Conservation (phyloP, 306 rosid species). For the Quercus wislizeni region DNA sequence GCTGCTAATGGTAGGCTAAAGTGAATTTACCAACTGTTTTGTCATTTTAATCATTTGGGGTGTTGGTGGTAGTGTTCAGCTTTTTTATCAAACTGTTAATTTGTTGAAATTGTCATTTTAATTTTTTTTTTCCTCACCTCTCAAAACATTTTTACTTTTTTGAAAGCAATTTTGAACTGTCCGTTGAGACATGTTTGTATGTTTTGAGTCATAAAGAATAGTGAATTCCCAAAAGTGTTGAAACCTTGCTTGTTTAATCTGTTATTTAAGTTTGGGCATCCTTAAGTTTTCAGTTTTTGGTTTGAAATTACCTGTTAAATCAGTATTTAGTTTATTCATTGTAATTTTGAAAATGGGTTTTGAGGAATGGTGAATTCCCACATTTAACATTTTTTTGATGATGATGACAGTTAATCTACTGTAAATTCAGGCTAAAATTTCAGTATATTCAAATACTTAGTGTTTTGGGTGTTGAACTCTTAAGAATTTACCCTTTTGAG, state of each 20-base stretch:
- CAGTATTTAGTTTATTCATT: background rate
- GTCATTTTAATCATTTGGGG: background rate
- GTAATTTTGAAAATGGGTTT: background rate
- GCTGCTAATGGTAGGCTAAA: background rate
- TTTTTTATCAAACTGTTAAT: background rate
- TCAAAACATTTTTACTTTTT: background rate
- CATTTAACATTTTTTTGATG: background rate
- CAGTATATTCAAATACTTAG: background rate
- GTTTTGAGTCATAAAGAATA: background rate
- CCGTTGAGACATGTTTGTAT: background rate
- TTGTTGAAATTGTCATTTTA: background rate
- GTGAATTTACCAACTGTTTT: background rate
- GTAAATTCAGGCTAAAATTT: background rate
- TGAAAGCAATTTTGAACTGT: background rate
- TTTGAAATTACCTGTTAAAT: background rate
- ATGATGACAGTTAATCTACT: background rate
- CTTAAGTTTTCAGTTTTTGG: background rate
- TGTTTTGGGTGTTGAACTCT: background rate
- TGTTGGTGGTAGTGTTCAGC: background rate
- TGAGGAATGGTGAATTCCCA: no score
- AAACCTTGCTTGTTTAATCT: background rate
- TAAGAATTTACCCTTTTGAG: background rate
- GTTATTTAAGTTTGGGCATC: background rate
- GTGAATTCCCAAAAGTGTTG: background rate
- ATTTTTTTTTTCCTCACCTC: background rate